These are phyloP conservation scores for Corchorus olitorius DNA, from an alignment of 345 rosid species.

Conservation along the genomic window DNA sequence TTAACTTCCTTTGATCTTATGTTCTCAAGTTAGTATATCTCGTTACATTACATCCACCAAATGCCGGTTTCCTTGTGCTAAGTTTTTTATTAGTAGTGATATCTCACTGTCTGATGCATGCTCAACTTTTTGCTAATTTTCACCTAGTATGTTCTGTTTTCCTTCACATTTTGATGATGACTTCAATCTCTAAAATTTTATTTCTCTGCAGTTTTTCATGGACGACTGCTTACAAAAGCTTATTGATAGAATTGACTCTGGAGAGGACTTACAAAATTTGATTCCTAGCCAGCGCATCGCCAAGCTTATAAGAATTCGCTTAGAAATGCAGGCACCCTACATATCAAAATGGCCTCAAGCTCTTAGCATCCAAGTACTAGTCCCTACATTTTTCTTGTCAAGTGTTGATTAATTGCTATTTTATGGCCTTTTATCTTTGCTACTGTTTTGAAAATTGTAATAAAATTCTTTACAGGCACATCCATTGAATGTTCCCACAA, in stretches of 20 bases:
- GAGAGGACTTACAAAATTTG: slow-evolving; percentile 50
- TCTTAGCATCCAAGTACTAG: slow-evolving; percentile 80
- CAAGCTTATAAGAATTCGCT: slow-evolving; percentile 69
- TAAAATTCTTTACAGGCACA: slow-evolving; percentile 55
- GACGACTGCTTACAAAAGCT: slow-evolving; percentile 82
- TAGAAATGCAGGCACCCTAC: slow-evolving; percentile 92
- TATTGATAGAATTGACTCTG: slow-evolving; percentile 68
- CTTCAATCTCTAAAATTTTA: slow-evolving; percentile 3
- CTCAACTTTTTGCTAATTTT: neutral
- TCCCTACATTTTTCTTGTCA: slow-evolving; percentile 1
- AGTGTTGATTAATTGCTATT: neutral
- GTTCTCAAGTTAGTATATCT: neutral
- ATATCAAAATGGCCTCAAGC: slow-evolving; percentile 96
- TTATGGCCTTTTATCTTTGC: neutral
- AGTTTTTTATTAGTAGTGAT: neutral
- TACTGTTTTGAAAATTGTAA: neutral
- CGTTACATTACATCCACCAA: slow-evolving; percentile 3
- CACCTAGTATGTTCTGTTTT: neutral
- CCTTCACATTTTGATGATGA: slow-evolving; percentile 13
- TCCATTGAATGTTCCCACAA: slow-evolving; percentile 72
- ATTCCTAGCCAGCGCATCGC: slow-evolving; percentile 68
- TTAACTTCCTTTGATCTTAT: neutral
- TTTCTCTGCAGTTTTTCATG: slow-evolving; percentile 72
- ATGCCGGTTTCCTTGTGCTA: neutral
- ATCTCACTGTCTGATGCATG: neutral